Base-by-base conservation (phyloP, 2,329 filamentous ascomycete genomes). In the Scleromitrula shiraiana region DNA sequence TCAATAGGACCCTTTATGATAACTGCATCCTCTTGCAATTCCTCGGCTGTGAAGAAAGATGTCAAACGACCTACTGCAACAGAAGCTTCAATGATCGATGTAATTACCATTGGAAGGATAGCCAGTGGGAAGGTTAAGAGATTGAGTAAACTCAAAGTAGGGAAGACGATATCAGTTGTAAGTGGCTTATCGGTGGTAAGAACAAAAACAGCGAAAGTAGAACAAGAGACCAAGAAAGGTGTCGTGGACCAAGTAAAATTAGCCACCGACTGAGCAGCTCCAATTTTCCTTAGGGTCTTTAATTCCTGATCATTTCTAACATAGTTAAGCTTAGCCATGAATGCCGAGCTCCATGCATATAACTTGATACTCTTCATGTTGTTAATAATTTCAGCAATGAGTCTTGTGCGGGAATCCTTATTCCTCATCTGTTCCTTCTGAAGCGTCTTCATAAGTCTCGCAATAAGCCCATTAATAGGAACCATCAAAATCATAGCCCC, bases 331-430 rank as follows among this genome's bases (percentile, higher is more conserved):
- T 95, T 95, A 68, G 89, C 93, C 83, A 96, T 95, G 64, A 98
- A 98, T 12, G 93, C 91, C 24, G 83, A 85, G 26, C 90, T 91
- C 93, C 93, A 98, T 24, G 93, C 93, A 65, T 96, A 98, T 17
- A 98, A 78, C 71, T 98, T 98, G 72, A 98, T 93, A 64, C 89
- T 95, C 73, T 98, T 98, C 87, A 98, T 98, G 69, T 97, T 97
- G 74, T 94, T 96, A 62, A 98, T 74, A 56, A 98, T 98, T 67
- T 98, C 93, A 6, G 91, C 94, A 74, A 97, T 96, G 50, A 98
- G 71, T 41, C 91, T 81, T 39, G 90, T 95, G 62, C 93, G 81
- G 32, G 89, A 78, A 62, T 98, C 93, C 60, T 98, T 98, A 72
- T 97, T 97, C 73, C 94, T 95, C 93, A 98, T 98, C 70, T 98